Base-by-base conservation (phyloP, 225 moss, liverwort and hornwort genomes). In the Anthoceros angustus region DNA sequence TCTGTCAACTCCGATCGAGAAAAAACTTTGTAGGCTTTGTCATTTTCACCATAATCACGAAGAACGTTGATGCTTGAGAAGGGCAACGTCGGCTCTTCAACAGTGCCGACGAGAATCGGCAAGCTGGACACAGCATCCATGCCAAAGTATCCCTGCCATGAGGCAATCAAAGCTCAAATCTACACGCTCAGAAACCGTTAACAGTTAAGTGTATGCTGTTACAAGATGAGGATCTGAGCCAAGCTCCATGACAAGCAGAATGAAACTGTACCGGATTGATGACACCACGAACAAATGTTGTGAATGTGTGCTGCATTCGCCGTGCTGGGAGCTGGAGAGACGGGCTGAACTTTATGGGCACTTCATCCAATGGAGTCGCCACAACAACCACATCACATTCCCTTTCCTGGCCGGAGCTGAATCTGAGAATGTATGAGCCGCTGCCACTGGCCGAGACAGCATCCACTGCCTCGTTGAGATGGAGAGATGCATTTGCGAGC, bases 21-120 rank as follows among this genome's bases (percentile, higher is more conserved):
- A 67, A 95, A 95, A 67, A 91, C 71, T 68, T 95, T 95, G 74
- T 91, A 91, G 9, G 86, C 91, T 55, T 84, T 91, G 66, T 95
- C 94, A 49, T 77, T 77, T 55, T 77, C 84, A 43, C 82, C 72
- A 62, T 95, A 95, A 61, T 91, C 79, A 69, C 87, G 91, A 10
- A 87, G 78, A 25, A 86, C 68, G 65, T 72, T 76, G 39, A 91
- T 86, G 26, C 77, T 85, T 10, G 95, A 83, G 63, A 95, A 95
- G 55, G 83, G 77, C 62, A 91, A 72, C 42, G 69, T 67, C 9
- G 81, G 70, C 61, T 91, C 74, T 69, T 95, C 95, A 67, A 78
- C 72, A 6, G 95, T 95, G 70, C 85, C 91, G 67, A 95, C 91
- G 67, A 95, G 70, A 38, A 72, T 72, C 15, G 95, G 95, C 49